These are phyloP conservation scores for Yamadazyma triangularis DNA, from an alignment of 1,139 yeast species.

Conservation along the genomic window DNA sequence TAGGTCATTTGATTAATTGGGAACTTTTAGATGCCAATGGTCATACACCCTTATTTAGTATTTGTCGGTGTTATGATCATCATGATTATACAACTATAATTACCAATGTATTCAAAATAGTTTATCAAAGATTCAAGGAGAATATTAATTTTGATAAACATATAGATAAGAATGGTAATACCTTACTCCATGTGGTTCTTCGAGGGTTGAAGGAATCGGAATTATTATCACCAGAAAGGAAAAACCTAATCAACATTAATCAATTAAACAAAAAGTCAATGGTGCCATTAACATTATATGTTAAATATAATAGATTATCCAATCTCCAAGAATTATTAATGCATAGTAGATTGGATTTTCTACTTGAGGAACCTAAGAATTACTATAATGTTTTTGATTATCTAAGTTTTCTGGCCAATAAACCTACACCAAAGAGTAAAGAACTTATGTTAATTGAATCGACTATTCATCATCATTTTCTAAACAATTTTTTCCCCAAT, in stretches of 20 bases:
- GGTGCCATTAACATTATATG: conserved; percentile 68
- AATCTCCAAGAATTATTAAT: conserved; percentile 47
- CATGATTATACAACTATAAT: conserved; percentile 53
- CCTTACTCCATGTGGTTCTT: conserved; percentile 66
- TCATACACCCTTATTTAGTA: conserved; percentile 75
- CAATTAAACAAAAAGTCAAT: conserved; percentile 53
- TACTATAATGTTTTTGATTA: conserved; percentile 44
- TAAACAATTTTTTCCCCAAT: conserved; percentile 23
- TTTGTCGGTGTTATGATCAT: conserved; percentile 82
- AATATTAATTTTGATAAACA: conserved; percentile 53
- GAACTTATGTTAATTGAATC: conserved; percentile 33
- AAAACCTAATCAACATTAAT: conserved; percentile 52
- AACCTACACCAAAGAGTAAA: conserved; percentile 26
- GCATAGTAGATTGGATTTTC: conserved; percentile 43
- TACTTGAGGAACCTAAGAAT: conserved; percentile 36
- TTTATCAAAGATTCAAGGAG: conserved; percentile 34
- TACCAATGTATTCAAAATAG: conserved; percentile 41
- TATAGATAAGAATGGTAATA: conserved; percentile 68
- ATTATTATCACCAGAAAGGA: conserved; percentile 23
- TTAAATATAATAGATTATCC: conserved; percentile 63
- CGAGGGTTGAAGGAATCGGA: conserved; percentile 37
- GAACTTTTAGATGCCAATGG: conserved; percentile 57
- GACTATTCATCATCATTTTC: conserved; percentile 37
- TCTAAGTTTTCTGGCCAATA: conserved; percentile 31
- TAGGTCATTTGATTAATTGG: conserved; percentile 72